Percentiles rank a stretch among this genome's conserved stretches.
Evolutionary conservation across 2,329 filamentous ascomycete genomes (phyloP).

Genomic region (Colletotrichum lindemuthianum): DNA sequence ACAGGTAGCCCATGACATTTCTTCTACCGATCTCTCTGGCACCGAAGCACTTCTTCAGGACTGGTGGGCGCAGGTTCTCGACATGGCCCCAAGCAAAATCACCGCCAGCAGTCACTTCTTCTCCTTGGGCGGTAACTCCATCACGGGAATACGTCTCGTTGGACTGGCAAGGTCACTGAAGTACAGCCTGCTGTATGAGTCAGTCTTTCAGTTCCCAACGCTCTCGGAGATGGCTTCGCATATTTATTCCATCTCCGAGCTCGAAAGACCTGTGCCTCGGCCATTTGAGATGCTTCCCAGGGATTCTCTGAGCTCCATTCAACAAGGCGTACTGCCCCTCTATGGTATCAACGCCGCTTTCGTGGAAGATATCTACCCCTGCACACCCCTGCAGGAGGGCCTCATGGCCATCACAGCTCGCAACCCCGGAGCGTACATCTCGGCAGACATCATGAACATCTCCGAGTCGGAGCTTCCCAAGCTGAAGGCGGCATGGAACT

Average conservation of each 20-base stretch:
- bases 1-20: background rate
- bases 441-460: slow-evolving; percentile 42
- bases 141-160: slow-evolving; percentile 15
- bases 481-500: slow-evolving; percentile 44
- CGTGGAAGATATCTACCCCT: slow-evolving; percentile 37
- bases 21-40: background rate
- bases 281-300: slow-evolving; percentile 3
- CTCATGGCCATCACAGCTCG: slow-evolving; percentile 38
- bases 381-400: slow-evolving; percentile 38
- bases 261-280: background rate
- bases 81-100: background rate
- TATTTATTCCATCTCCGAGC: background rate
- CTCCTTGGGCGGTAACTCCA: slow-evolving; percentile 21
- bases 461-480: slow-evolving; percentile 35
- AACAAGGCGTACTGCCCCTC: background rate
- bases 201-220: slow-evolving; percentile 8
- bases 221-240: slow-evolving; percentile 12
- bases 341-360: slow-evolving; percentile 18
- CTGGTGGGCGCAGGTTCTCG: slow-evolving; percentile 13
- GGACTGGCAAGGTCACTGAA: slow-evolving; percentile 4
- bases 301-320: background rate
- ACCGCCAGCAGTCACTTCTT: slow-evolving; percentile 17
- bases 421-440: slow-evolving; percentile 41
- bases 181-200: slow-evolving; percentile 6
- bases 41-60: slow-evolving; percentile 13